A percentile compares a stretch with the other conserved stretches of the same genome.
Evolutionary conservation across 2,329 filamentous ascomycete genomes (phyloP).

Genomic region (Clarireedia paspali): DNA sequence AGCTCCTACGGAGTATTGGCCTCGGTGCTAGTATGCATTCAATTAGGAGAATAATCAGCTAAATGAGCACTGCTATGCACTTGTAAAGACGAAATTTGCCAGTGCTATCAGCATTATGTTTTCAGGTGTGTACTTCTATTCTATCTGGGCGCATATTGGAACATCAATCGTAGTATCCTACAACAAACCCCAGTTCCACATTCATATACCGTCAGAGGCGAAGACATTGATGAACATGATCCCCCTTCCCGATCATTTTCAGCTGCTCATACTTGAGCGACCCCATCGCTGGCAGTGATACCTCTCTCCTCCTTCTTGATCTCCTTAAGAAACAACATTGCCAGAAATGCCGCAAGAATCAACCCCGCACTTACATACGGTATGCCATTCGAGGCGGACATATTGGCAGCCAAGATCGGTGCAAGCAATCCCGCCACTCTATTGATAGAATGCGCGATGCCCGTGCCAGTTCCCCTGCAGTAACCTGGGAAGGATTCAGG

Average conservation of each 20-base stretch:
- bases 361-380: constrained; percentile 50
- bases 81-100: too few species aligned
- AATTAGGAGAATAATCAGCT: not conserved
- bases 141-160: too few species aligned
- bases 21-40: not conserved
- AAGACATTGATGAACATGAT: too few species aligned
- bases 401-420: constrained; percentile 56
- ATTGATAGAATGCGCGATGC: constrained; percentile 66
- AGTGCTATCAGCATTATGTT: too few species aligned
- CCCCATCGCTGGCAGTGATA: too few species aligned
- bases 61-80: too few species aligned
- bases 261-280: too few species aligned
- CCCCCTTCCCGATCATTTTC: too few species aligned
- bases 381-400: constrained; percentile 34
- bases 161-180: too few species aligned
- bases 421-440: constrained; percentile 59
- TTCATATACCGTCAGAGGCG: too few species aligned
- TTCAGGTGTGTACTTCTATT: too few species aligned
- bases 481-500: constrained; percentile 71
- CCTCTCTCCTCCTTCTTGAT: not conserved
- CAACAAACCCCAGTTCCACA: too few species aligned
- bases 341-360: constrained; percentile 51
- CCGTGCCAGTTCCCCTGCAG: constrained; percentile 63
- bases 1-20: constrained; percentile 33
- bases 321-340: constrained; percentile 48